These are phyloP conservation scores for Dictyostelium intermedium DNA, from an alignment of 78 protist species.

Conservation along the genomic window DNA sequence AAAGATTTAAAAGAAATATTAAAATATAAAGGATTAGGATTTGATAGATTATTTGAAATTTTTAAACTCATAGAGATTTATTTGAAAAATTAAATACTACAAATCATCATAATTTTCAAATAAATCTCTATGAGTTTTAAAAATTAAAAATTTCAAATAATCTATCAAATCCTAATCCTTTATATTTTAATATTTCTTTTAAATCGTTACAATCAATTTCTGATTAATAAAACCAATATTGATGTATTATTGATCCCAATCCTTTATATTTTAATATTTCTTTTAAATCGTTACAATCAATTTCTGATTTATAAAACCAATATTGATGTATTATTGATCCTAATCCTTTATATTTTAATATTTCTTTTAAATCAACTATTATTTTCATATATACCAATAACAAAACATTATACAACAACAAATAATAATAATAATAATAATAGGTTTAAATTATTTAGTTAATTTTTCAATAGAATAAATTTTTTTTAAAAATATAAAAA, in stretches of 20 bases:
- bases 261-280: neutral
- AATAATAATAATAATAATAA: too few relatives aligned
- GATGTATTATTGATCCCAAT: neutral
- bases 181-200: neutral
- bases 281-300: neutral
- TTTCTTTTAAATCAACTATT: neutral
- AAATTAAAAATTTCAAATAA: too few relatives aligned
- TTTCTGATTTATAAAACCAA: neutral
- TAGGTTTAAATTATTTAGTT: too few relatives aligned
- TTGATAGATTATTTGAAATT: neutral
- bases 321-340: neutral
- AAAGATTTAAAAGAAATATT: neutral
- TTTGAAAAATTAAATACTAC: neutral
- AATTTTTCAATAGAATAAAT: too few relatives aligned
- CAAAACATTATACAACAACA: too few relatives aligned
- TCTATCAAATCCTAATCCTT: neutral
- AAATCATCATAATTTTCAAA: neutral
- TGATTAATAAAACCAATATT: neutral
- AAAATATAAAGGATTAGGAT: neutral
- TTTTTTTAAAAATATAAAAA: too few relatives aligned
- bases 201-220: neutral
- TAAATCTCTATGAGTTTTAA: neutral
- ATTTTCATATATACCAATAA: too few relatives aligned
- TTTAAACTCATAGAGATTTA: neutral
- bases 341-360: neutral